Conservation (phyloP, 306 rosid species). For the Amphicarpaea edgeworthii region DNA sequence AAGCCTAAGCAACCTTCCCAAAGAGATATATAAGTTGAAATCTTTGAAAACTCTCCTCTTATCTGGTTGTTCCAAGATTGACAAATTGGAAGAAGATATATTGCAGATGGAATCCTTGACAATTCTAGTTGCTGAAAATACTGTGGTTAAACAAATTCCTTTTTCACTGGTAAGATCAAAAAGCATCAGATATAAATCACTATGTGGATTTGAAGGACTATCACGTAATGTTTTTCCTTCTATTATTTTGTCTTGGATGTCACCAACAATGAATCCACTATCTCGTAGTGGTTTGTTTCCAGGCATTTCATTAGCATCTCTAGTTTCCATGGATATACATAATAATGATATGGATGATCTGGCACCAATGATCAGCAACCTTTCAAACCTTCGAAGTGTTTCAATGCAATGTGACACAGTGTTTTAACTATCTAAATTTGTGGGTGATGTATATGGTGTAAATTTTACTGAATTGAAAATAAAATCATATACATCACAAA, state of each 20-base stretch:
- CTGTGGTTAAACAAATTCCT: slow-evolving; percentile 43
- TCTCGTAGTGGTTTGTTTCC: background rate
- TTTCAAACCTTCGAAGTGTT: too few species aligned
- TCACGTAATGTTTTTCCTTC: slow-evolving; percentile 40
- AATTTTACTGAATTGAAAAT: background rate
- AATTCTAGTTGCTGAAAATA: slow-evolving; percentile 41
- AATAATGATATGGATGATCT: too few species aligned
- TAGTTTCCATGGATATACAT: background rate
- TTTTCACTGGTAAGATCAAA: background rate
- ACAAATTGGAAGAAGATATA: slow-evolving; percentile 36
- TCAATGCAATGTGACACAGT: too few species aligned
- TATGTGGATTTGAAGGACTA: slow-evolving; percentile 45
- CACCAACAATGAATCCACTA: slow-evolving; percentile 7
- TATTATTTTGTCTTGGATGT: slow-evolving; percentile 43
- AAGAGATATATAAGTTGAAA: slow-evolving; percentile 22
- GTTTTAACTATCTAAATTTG: too few species aligned
- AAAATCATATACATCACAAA: background rate
- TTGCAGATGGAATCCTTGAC: slow-evolving; percentile 51
- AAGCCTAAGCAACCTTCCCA: background rate
- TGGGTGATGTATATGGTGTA: background rate
- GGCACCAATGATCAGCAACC: too few species aligned
- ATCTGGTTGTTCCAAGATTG: slow-evolving; percentile 50
- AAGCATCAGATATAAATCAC: slow-evolving; percentile 37
- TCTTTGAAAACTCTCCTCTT: slow-evolving; percentile 47
- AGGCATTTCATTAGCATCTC: slow-evolving; percentile 2